Base-by-base conservation (phyloP, 148 eudicot genomes). In the Rhododendron mucronatum region DNA sequence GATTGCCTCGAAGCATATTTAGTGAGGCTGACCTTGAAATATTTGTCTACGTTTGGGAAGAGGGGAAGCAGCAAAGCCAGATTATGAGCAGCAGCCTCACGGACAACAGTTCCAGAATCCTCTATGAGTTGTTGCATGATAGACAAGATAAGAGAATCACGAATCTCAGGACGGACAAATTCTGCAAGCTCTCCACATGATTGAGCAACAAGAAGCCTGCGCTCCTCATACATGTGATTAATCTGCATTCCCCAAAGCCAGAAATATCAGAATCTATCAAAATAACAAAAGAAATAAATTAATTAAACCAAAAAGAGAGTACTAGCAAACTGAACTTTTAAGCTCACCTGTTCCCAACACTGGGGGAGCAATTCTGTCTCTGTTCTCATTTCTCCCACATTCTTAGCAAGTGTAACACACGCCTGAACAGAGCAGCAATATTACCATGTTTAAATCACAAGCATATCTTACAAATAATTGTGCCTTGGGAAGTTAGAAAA, bases 11-110 rank as follows among this genome's bases (percentile, higher is more conserved):
- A 94, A 93, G 94, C 98, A 93, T 93, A 94, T 94, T 90, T 96
- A 97, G 93, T 94, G 99, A 97, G 96, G 98, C 99, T 97, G 99
- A 97, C 98, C 99, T 95, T 97, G 98, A 94, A 94, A 97, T 94
- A 95, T 95, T 97, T 97, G 90, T 95, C 99, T 86, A 88, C 89
- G 88, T 92, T 90, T 88, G 99, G 99, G 85, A 97, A 97, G 93
- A 93, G 98, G 80, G 96, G 98, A 89, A 97, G 98, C 93, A 97
- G 91, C 98, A 97, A 90, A 78, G 99, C 96, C 90, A 97, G 90
- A 90, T 97, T 97, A 88, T 91, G 98, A 78, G 98, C 99, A 76
- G 99, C 98, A 91, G 99, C 98, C 87, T 97, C 98, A 85, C 99
- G 96, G 74, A 97, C 99, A 90, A 97, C 98, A 82, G 92, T 93